Base-by-base conservation (phyloP, 2,329 filamentous ascomycete genomes). In the Paradendryphiella salina region DNA sequence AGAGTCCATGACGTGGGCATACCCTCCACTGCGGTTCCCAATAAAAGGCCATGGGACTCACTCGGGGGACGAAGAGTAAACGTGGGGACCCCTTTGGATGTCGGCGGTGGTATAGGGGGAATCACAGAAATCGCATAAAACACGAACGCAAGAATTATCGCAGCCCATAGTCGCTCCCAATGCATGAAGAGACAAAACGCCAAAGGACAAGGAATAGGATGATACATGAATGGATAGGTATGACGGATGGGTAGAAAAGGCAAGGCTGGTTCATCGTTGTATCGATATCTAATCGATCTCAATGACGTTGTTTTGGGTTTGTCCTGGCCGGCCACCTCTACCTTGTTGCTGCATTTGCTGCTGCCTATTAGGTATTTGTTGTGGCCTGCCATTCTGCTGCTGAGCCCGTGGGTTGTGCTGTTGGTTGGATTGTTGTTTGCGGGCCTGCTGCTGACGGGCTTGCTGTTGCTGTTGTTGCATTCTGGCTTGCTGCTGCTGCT, bases 261-360 rank as follows among this genome's bases (percentile, higher is more conserved):
- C 31, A 33, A 14, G 2, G 31, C 31, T 15, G n/a, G 17, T 37
- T 7, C 26, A 23, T 3, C 20, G 6, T 35, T 18, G 15, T 34
- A 3, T 35, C 20, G 11, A 26, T 14, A 13, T 38, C 37, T 53
- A 66, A 37, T 66, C 64, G 38, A 66, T 62, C 38, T 63, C 60
- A 41, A 67, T 67, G 20, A 65, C 46, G 14, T 67, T 56, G 20
- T 54, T 42, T 34, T 55, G 37, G 6, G 29, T 44, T 20, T 55
- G 52, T 10, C 52, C 52, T 31, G 52, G 48, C 15, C 51, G 41
- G 14, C 42, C 51, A 15, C 49, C 47, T 38, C 51, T 45, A 15
- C 18, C 28, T 46, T 44, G 47, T 36, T 54, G 52, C 11, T 54
- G 51, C 31, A 40, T 42, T 17, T 50, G 47, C 13, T 39, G 46